Percentiles rank a stretch among this genome's conserved stretches.
Conservation (phyloP, 305 asterid genomes). For the Petunia hybrid region DNA sequence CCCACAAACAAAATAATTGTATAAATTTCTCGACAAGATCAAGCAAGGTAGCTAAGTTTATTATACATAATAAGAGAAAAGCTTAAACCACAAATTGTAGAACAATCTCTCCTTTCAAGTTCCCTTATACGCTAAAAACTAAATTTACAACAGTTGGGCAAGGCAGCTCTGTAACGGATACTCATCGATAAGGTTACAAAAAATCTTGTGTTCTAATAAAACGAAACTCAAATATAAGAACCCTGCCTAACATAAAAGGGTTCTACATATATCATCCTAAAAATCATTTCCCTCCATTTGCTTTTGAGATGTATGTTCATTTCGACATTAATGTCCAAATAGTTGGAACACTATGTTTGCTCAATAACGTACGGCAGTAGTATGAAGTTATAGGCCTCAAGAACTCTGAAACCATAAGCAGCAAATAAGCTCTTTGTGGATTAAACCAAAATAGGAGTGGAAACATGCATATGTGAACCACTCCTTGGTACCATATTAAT, state of each 20-base stretch:
- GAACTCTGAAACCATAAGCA: not conserved
- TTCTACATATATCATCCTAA: no score
- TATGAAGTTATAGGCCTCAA: not conserved
- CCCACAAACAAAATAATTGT: not conserved
- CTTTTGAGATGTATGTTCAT: no score
- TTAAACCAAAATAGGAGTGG: no score
- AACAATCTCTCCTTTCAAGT: not conserved
- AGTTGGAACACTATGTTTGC: slow-evolving; percentile 20
- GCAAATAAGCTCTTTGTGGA: not conserved
- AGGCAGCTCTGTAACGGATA: no score
- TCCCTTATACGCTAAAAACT: not conserved
- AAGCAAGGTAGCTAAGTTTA: not conserved
- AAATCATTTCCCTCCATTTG: no score
- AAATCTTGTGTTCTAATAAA: no score
- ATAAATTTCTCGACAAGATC: not conserved
- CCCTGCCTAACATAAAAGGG: no score
- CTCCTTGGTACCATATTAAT: no score
- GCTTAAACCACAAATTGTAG: slow-evolving; percentile 8
- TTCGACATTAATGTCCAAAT: slow-evolving; percentile 1
- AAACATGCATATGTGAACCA: no score
- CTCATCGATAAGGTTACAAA: no score
- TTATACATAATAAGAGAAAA: not conserved
- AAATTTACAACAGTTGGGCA: not conserved
- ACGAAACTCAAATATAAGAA: no score
- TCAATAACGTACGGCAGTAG: not conserved